Percentiles rank a stretch among this genome's conserved stretches.
Evolutionary conservation across 306 rosid species (phyloP).

Genomic region (Arachis stenosperma): DNA sequence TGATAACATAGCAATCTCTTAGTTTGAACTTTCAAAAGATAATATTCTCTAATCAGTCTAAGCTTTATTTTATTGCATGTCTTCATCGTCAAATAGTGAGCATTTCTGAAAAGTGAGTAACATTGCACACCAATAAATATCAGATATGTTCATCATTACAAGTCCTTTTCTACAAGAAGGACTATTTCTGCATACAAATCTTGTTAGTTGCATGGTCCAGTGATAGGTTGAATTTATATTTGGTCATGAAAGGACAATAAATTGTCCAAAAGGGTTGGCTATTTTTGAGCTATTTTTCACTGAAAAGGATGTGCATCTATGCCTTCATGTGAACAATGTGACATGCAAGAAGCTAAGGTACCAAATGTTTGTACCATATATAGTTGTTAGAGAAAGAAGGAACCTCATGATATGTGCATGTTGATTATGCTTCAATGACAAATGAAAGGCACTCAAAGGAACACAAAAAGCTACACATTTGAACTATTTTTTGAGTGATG

Average conservation of each 20-base stretch:
- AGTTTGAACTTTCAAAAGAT: background rate
- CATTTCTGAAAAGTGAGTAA: slow-evolving; percentile 28
- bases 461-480: slow-evolving; percentile 46
- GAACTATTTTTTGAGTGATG: slow-evolving; percentile 42
- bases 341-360: slow-evolving; percentile 47
- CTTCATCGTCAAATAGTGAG: slow-evolving; percentile 38
- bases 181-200: slow-evolving; percentile 22
- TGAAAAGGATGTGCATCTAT: slow-evolving; percentile 58
- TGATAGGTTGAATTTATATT: background rate
- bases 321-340: slow-evolving; percentile 60
- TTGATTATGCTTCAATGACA: slow-evolving; percentile 48
- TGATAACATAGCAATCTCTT: too few species aligned
- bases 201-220: slow-evolving; percentile 17
- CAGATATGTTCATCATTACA: slow-evolving; percentile 15
- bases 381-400: slow-evolving; percentile 45
- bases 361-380: slow-evolving; percentile 43
- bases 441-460: slow-evolving; percentile 55
- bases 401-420: slow-evolving; percentile 47
- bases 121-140: background rate
- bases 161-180: slow-evolving; percentile 5
- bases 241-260: slow-evolving; percentile 35
- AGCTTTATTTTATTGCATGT: slow-evolving; percentile 38
- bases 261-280: slow-evolving; percentile 33
- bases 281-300: slow-evolving; percentile 35
- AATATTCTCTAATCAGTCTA: slow-evolving; percentile 38